A percentile compares a stretch with the other conserved stretches of the same genome.
These are phyloP conservation scores for Diaporthe nobilis DNA, from an alignment of 2,329 filamentous ascomycete genomes.

Conservation along the genomic window DNA sequence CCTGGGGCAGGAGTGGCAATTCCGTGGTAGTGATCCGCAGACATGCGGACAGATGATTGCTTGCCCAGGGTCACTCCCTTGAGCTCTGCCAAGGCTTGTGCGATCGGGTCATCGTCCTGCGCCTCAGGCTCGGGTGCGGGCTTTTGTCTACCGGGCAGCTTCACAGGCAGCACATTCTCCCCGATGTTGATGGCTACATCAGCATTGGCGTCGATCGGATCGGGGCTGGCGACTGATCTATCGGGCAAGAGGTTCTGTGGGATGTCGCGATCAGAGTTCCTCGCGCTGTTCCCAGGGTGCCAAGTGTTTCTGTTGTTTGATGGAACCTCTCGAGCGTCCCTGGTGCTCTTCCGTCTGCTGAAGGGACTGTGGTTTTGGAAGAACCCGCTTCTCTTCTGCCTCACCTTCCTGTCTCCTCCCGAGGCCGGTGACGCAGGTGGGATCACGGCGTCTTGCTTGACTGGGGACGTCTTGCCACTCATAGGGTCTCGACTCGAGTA, in stretches of 20 bases:
- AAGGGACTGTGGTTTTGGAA: conserved; percentile 96
- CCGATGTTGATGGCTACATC: conserved; percentile 95
- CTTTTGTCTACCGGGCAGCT: conserved; percentile 77
- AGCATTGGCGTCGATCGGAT: conserved; percentile 91
- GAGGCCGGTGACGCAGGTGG: conserved; percentile 54
- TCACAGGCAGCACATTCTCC: conserved; percentile 95
- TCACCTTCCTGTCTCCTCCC: conserved; percentile 75
- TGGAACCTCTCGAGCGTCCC: conserved; percentile 79
- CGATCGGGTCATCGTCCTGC: conserved; percentile 88
- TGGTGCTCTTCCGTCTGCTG: conserved; percentile 86
- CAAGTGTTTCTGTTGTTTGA: conserved; percentile 71
- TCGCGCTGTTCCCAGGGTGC: conserved; percentile 54
- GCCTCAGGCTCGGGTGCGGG: conserved; percentile 56
- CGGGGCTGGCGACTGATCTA: conserved; percentile 73
- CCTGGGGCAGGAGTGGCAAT: conserved; percentile 84
- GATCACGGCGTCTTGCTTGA: conserved; percentile 69
- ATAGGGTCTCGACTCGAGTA: conserved; percentile 87
- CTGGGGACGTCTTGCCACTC: conserved; percentile 80
- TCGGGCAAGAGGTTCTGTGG: conserved; percentile 56
- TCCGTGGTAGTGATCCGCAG: conserved; percentile 97
- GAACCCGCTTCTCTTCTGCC: conserved; percentile 84
- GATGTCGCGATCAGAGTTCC: conserved; percentile 55
- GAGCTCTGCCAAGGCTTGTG: conserved; percentile 90
- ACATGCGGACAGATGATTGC: conserved; percentile 84
- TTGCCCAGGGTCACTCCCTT: conserved; percentile 86